Percentiles rank a stretch among this genome's conserved stretches.
Evolutionary conservation across 2,329 filamentous ascomycete species (phyloP).

Genomic region (Zymoseptoria passerinii): DNA sequence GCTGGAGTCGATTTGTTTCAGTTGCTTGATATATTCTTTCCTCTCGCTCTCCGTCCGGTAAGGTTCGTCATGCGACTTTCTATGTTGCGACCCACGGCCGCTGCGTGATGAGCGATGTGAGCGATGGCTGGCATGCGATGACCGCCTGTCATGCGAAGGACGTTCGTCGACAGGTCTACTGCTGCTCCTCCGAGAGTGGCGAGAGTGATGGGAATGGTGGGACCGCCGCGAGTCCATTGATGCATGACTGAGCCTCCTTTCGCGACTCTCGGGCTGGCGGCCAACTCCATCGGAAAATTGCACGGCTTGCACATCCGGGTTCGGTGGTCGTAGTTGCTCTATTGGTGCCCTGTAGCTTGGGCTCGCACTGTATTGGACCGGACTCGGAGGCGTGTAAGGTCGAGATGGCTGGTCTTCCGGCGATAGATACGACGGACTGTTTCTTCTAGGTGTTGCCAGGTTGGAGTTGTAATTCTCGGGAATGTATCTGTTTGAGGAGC

Average conservation of each 20-base stretch:
- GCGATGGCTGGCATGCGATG: neutral
- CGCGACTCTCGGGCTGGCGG: neutral
- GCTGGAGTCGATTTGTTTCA: neutral
- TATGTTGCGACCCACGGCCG: neutral
- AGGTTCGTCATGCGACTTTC: neutral
- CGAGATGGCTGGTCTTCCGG: neutral
- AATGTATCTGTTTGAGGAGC: constrained; percentile 1
- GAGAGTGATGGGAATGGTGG: neutral
- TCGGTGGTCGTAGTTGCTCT: neutral
- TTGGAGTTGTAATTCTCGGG: neutral
- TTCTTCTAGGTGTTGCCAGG: neutral
- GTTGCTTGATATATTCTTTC: neutral
- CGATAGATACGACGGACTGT: neutral
- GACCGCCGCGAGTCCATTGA: neutral
- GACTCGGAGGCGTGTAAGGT: constrained; percentile 4
- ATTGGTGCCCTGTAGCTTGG: neutral
- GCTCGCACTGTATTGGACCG: constrained; percentile 3
- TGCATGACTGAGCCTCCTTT: neutral
- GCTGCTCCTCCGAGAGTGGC: neutral
- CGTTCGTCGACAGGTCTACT: neutral
- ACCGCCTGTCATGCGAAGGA: neutral
- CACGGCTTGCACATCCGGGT: neutral
- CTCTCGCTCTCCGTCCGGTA: neutral
- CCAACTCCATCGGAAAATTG: neutral
- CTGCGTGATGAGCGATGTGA: neutral